Evolutionary conservation across 2,329 filamentous ascomycete species (phyloP), one percentile per base, ranked within the genome.

Genomic region (Diaporthe sp.): DNA sequence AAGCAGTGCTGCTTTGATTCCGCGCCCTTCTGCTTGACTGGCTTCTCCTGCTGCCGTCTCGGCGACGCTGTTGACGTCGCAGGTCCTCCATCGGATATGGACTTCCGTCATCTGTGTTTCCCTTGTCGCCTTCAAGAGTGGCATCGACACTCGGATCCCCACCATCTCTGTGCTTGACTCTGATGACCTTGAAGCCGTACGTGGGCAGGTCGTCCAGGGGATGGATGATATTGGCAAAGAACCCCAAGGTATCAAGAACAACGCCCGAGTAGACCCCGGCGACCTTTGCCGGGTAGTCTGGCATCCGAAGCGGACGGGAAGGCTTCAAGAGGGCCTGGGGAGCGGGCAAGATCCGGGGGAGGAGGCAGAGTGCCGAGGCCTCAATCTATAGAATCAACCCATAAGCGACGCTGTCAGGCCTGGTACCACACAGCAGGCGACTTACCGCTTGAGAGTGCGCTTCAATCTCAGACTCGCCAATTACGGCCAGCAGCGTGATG

Each of bases 401-500:
- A 65, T 34, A 17, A 65, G 61, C 28, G 10, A n/a, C 25, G 2
- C 49, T n/a, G 5, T 9, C 57, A 39, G 1, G 19, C 19, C 17
- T 9, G 28, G 12, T 31, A 34, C 19, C 87, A 31, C 17, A 28
- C 28, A 65, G 25, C 6, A 31, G 42, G 19, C 42, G 6, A 3
- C 90, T 92, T 77, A 92, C 87, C 65, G 88, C 86, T 80, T 92
- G 90, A 3, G 88, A 84, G 79, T 92, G 90, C 76, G 89, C 88
- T 61, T 88, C 86, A 77, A 92, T 90, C 37, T 88, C 88, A 3
- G 87, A 88, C 82, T 92, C 90, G 80, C 90, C 90, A 75, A 92
- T 90, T 78, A 92, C 89, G 76, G 90, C 90, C 70, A 92, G 87
- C 42, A 92, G 87, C 53, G 89, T 91, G 75, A 92, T 90, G 65